A percentile compares a stretch with the other conserved stretches of the same genome.
Evolutionary conservation across 352 stramenopile genomes (phyloP).

Genomic region (Sclerospora graminicola): DNA sequence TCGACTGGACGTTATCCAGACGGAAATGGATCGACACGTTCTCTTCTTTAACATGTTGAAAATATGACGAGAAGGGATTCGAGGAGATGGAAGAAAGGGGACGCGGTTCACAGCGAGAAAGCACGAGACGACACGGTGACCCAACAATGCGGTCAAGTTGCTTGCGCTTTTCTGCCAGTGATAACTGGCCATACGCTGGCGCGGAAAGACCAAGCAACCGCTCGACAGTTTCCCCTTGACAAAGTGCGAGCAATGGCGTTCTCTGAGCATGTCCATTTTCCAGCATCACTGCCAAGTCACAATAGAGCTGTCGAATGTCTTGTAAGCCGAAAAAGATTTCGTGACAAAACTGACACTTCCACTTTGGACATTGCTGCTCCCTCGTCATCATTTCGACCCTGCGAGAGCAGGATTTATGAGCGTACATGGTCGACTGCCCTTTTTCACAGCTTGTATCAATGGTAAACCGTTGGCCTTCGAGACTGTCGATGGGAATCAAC

Average conservation of each 20-base stretch:
- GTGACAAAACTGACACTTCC: constrained; percentile 42
- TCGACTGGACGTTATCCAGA: no score
- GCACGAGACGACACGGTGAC: constrained; percentile 22
- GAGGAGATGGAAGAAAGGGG: neutral
- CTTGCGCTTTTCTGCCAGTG: constrained; percentile 25
- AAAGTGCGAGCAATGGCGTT: constrained; percentile 21
- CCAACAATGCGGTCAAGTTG: constrained; percentile 22
- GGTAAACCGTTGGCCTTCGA: constrained; percentile 4
- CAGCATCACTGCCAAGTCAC: constrained; percentile 26
- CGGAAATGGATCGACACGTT: no score
- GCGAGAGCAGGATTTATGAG: constrained; percentile 23
- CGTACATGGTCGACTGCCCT: constrained; percentile 36
- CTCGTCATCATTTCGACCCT: constrained; percentile 10
- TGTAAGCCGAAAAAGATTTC: constrained; percentile 43
- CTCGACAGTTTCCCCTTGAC: constrained; percentile 31
- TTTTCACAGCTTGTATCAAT: constrained; percentile 36
- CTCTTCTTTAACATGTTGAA: neutral
- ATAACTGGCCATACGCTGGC: constrained; percentile 39
- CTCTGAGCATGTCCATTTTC: constrained; percentile 25
- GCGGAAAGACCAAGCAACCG: constrained; percentile 29
- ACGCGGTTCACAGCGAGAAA: constrained; percentile 32
- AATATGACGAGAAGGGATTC: neutral
- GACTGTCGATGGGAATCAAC: constrained; percentile 27
- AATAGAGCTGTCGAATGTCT: constrained; percentile 37
- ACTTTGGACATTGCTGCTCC: constrained; percentile 15